Base-by-base conservation (phyloP, 2,329 filamentous ascomycete species). In the Epichloe bromicola region DNA sequence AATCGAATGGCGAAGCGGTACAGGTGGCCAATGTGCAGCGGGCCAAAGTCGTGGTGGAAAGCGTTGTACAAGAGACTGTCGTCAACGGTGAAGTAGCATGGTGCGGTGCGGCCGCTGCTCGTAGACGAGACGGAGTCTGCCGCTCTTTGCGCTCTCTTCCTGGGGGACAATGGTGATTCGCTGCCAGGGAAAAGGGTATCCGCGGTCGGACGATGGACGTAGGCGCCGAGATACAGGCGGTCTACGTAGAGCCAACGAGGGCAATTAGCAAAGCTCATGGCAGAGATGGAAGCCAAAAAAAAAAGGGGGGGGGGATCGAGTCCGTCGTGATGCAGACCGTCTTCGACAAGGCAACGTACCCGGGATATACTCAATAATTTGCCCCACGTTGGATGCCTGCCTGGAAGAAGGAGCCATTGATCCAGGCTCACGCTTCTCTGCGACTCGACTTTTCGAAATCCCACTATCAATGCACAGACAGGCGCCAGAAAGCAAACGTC, bases 21-120 rank as follows among this genome's bases (percentile, higher is more conserved):
- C 40, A 98, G 74, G 67, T 98, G 93, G 26, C 93, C 93, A 59
- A 98, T 95, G 73, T 98, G 93, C 53, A 98, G 75, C 62, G 93
- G 93, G 61, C 93, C 93, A 67, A 98, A 98, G 71, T 98, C 93
- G 62, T 94, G 90, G 70, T 97, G 90, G 70, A 98, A 98, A 34
- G 91, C 90, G 68, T 98, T 98, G 76, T 98, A 98, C 45, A 95
- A 78, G 43, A 98, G 82, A 40, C 76, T 85, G 64, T 95, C 88
- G 65, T 98, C 93, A 58, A 97, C 83, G 48, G 88, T 91, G 70
- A 98, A 98, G 72, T 97, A 98, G 65, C 87, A 90, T 1, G 93
- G 93, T 51, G 83, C 72, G 58, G 74, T 56, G 48, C 63, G 57
- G 15, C 42, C 43, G 54, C 58, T 62, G 57, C 57, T 59, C 51